These are phyloP conservation scores for Exophiala aquamarina DNA, from an alignment of 2,329 filamentous ascomycete genomes.

Conservation along the genomic window DNA sequence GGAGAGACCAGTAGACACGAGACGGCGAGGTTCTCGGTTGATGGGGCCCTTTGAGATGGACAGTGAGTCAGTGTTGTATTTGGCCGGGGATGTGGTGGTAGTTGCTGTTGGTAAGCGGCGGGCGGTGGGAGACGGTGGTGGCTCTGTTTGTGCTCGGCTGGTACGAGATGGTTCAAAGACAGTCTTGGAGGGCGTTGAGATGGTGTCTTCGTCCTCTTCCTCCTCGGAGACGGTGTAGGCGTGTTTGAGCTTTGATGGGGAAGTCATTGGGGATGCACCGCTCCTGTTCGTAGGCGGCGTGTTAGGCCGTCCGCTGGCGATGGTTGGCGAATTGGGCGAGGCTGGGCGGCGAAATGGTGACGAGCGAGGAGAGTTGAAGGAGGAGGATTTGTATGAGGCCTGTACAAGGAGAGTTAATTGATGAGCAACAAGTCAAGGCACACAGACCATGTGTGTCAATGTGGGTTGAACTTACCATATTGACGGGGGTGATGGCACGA, in stretches of 20 bases:
- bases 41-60: too few species aligned
- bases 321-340: slow-evolving; percentile 61
- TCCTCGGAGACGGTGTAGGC: slow-evolving; percentile 45
- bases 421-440: not conserved
- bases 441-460: not conserved
- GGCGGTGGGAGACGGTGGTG: slow-evolving; percentile 39
- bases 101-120: slow-evolving; percentile 6
- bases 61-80: not conserved
- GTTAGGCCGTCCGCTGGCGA: slow-evolving; percentile 47
- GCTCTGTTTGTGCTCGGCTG: slow-evolving; percentile 30
- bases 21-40: slow-evolving; percentile 10
- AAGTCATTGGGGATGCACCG: slow-evolving; percentile 41
- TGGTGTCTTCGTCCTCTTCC: slow-evolving; percentile 32
- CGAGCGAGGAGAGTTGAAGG: slow-evolving; percentile 68
- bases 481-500: too few species aligned
- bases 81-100: slow-evolving; percentile 13
- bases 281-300: slow-evolving; percentile 47
- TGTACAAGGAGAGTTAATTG: not conserved
- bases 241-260: slow-evolving; percentile 49
- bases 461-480: not conserved
- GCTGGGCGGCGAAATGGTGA: slow-evolving; percentile 70
- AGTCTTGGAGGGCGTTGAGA: slow-evolving; percentile 43
- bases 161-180: slow-evolving; percentile 14
- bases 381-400: slow-evolving; percentile 34
- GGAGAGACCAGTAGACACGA: slow-evolving; percentile 20